Percentiles rank a stretch among this genome's conserved stretches.
Evolutionary conservation across 139 green algal genomes (phyloP).

Genomic region (Pleodorina starrii): DNA sequence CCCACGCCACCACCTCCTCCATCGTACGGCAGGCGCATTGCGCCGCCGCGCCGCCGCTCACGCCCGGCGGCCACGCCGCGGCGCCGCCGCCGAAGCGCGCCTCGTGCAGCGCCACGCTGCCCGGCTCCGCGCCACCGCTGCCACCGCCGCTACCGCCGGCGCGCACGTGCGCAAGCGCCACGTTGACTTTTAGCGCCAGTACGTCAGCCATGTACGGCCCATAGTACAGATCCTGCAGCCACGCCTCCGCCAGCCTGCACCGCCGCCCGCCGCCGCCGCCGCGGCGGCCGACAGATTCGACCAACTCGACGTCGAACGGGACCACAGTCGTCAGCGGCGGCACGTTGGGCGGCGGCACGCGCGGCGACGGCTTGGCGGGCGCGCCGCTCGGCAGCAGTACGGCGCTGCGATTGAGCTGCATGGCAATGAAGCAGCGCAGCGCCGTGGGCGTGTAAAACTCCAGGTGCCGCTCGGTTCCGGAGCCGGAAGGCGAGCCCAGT

Average conservation of each 20-base stretch:
- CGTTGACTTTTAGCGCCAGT: constrained; percentile 35
- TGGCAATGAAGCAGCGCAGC: constrained; percentile 26
- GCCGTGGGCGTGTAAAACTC: constrained; percentile 4
- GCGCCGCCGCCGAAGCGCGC: not conserved
- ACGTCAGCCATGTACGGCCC: constrained; percentile 19
- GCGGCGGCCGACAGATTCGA: no score
- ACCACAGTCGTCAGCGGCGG: constrained; percentile 3
- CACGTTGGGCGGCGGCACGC: not conserved
- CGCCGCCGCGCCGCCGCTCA: not conserved
- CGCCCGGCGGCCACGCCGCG: not conserved
- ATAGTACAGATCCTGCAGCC: not conserved
- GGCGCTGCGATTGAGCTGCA: constrained; percentile 14
- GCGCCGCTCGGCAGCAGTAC: not conserved
- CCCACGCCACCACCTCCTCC: not conserved
- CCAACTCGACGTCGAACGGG: not conserved
- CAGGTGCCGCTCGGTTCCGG: not conserved
- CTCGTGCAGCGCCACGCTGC: not conserved
- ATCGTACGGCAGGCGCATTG: not conserved
- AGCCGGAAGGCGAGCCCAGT: constrained; percentile 2
- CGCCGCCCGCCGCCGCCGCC: no score
- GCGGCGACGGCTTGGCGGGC: not conserved
- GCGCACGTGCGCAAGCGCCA: not conserved
- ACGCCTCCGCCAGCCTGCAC: not conserved
- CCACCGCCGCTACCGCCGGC: no score
- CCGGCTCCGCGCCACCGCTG: not conserved